Percentiles rank a stretch among this genome's conserved stretches.
Conservation (phyloP, 2,329 filamentous ascomycete genomes). For the Blastomyces gilchristii region DNA sequence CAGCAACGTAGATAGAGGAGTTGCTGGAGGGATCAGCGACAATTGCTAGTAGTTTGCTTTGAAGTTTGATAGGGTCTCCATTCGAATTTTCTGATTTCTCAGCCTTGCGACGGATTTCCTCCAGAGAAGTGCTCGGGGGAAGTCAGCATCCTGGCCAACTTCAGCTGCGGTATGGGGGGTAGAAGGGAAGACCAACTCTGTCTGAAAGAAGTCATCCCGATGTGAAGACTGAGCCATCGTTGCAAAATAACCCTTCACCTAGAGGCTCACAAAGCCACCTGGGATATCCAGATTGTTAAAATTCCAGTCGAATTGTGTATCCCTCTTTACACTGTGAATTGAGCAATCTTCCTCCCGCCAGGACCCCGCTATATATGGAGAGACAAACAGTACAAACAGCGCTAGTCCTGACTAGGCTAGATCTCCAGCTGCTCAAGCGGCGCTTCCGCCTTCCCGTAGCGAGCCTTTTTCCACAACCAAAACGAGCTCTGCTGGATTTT, state of each 20-base stretch:
- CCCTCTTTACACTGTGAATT: too few species aligned
- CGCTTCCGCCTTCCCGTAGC: conserved; percentile 15
- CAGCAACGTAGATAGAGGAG: conserved; percentile 63
- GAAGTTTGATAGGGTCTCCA: conserved; percentile 68
- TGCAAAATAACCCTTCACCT: not conserved
- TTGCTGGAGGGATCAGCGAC: conserved; percentile 55
- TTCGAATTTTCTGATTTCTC: conserved; percentile 69
- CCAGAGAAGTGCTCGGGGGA: conserved; percentile 37
- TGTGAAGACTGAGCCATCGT: conserved; percentile 59
- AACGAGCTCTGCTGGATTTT: conserved; percentile 12
- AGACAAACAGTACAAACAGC: not conserved
- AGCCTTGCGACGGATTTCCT: conserved; percentile 51
- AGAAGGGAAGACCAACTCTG: conserved; percentile 52
- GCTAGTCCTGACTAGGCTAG: not conserved
- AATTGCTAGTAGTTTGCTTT: conserved; percentile 76
- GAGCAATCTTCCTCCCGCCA: too few species aligned
- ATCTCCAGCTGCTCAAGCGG: not conserved
- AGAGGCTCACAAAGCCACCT: not conserved
- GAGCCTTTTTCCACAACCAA: conserved; percentile 6
- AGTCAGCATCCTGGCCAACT: not conserved
- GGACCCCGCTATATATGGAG: not conserved
- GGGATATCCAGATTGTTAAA: not conserved
- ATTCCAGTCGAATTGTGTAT: too few species aligned
- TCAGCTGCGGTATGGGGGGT: not conserved
- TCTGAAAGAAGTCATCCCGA: conserved; percentile 82